Evolutionary conservation across 257 asterid species (phyloP), one percentile per base, ranked within the genome.

Genomic region (Voacanga thouarsii): DNA sequence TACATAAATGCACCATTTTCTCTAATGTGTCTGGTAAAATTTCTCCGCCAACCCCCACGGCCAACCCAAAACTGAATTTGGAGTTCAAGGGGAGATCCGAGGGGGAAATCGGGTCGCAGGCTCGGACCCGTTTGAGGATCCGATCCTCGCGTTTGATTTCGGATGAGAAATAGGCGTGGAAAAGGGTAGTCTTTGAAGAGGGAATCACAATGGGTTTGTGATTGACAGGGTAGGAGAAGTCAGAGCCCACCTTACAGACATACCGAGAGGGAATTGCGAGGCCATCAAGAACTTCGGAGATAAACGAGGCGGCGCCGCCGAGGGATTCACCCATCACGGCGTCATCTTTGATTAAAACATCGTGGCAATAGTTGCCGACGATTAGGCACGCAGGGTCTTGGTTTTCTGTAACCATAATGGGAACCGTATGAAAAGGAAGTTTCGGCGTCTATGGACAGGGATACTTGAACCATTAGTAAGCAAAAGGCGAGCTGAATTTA

Each of bases 321-420:
- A 94, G 95, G 55, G 97, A 92, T 60, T 91, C 90, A 28, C 90
- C 94, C 0, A 92, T 37, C 0, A 91, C 87, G 84, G 67, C 86
- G 79, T 82, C 94, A 83, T 92, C 96, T 70, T 88, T 92, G 78
- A 89, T 83, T 55, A 94, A 77, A 19, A 94, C 91, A 77, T 94
- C 99, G 84, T 94, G 99, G 89, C 97, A 92, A 82, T 92, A 94
- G 79, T 92, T 94, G 79, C 99, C 97, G 63, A 92, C 97, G 69
- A 94, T 87, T 43, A 92, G 83, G 83, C 97, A 80, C 19, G 78
- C 68, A 41, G 72, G 80, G 28, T 69, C 79, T 76, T 76, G 76
- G 57, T 74, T 30, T 45, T 81, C 71, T 5, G 51, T 55, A 16
- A 83, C 81, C 86, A 83, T 83, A 68, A 50, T 16, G 12, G 47